These are phyloP conservation scores for Begonia masoniana DNA, from an alignment of 306 rosid genomes.

Conservation along the genomic window DNA sequence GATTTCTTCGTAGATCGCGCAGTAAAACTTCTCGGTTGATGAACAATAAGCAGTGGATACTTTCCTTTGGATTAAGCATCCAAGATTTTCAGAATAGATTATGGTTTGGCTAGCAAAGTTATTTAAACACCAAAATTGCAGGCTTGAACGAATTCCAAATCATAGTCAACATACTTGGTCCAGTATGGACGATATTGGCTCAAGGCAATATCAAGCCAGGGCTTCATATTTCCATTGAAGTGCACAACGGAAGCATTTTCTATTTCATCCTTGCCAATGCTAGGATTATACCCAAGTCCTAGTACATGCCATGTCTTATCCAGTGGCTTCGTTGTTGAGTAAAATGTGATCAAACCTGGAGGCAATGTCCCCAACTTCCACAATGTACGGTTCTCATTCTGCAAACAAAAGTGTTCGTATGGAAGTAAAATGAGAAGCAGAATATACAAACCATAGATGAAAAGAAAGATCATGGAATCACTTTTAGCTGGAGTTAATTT, in stretches of 20 bases:
- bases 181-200: constrained; percentile 3
- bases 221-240: constrained; percentile 12
- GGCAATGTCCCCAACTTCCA: constrained; percentile 11
- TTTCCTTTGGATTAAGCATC: background rate
- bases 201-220: constrained; percentile 8
- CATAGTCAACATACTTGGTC: constrained; percentile 7
- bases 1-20: too few relatives aligned
- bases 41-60: background rate
- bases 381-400: constrained; percentile 9
- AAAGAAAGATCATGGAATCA: too few relatives aligned
- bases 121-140: constrained; percentile 9
- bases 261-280: constrained; percentile 6
- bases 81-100: background rate
- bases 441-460: too few relatives aligned
- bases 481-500: too few relatives aligned
- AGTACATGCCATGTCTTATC: constrained; percentile 8
- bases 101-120: background rate
- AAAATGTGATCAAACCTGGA: constrained; percentile 9
- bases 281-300: constrained; percentile 10
- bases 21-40: too few relatives aligned
- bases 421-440: too few relatives aligned
- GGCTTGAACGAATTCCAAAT: constrained; percentile 1
- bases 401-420: background rate
- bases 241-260: constrained; percentile 8
- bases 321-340: constrained; percentile 8